These are phyloP conservation scores for Sordariomycetes sp. DNA, from an alignment of 2,329 filamentous ascomycete genomes.

Conservation along the genomic window DNA sequence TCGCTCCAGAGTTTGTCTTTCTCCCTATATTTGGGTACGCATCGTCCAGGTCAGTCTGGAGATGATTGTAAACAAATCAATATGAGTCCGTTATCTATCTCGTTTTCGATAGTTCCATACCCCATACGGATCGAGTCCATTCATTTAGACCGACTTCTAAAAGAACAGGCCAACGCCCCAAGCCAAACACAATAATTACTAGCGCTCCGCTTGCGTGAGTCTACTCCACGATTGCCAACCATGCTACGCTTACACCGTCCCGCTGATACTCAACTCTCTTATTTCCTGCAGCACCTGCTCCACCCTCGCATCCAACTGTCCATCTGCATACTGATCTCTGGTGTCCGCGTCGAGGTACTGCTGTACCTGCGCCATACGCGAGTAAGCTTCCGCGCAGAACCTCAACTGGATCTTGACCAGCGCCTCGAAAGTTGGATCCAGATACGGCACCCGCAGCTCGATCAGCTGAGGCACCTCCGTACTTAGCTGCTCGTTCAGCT, in stretches of 20 bases:
- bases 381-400: constrained; percentile 97
- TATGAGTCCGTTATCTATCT: too few species aligned
- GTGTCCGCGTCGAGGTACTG: constrained; percentile 96
- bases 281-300: constrained; percentile 97
- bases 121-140: too few species aligned
- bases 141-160: too few species aligned
- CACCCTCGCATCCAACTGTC: constrained; percentile 81
- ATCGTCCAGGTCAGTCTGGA: too few species aligned
- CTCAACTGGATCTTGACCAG: constrained; percentile 97
- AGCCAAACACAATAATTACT: too few species aligned
- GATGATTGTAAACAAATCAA: too few species aligned
- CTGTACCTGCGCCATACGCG: constrained; percentile 96
- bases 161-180: too few species aligned
- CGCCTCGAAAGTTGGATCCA: constrained; percentile 94
- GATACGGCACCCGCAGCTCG: constrained; percentile 90
- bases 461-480: constrained; percentile 91
- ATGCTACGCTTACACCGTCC: constrained; percentile 44
- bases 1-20: too few species aligned
- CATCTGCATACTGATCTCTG: constrained; percentile 89
- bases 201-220: too few species aligned
- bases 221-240: too few species aligned
- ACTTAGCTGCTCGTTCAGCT: constrained; percentile 92
- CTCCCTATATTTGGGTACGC: too few species aligned
- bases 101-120: too few species aligned
- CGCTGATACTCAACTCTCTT: constrained; percentile 85